Base-by-base conservation (phyloP, 2,329 filamentous ascomycete genomes). In the Colletotrichum melonis region DNA sequence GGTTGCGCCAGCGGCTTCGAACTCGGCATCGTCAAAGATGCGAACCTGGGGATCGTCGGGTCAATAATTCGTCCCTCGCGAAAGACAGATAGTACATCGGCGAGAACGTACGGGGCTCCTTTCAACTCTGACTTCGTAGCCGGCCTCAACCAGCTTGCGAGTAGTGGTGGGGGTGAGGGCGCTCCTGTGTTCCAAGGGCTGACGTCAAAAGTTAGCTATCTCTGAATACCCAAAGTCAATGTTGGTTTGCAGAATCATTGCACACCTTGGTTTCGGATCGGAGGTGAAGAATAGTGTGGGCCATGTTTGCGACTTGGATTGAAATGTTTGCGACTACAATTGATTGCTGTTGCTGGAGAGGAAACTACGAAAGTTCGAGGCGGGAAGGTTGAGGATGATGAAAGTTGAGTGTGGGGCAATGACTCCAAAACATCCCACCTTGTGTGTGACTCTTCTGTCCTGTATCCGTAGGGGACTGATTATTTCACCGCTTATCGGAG, bases 101-200 rank as follows among this genome's bases (percentile, higher is more conserved):
- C 16, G 54, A 56, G 5, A 24, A 54, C 32, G 79, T 89, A 49
- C 88, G n/a, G 89, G 88, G 72, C 89, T 90, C 74, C 89, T 87
- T 86, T 95, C 93, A 63, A 94, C 90, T 63, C 89, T 88, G 77
- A 95, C 88, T 28, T 86, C 86, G 81, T 94, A 94, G 74, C 92
- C 92, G 54, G 91, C 92, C 75, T 93, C 88, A 67, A 94, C 84
- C 66, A 94, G 88, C 65, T 87, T 86, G 82, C 91, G 90, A 76
- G 88, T 84, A 5, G 82, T 83, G 30, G 79, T 77, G 30, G 83
- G 82, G 12, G 83, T 80, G 65, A 82, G 75, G 14, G 63, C 63
- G 19, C 19, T 59, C 32, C 22, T 59, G n/a, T 24, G 52, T 55
- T 49, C 42, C 42, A 49, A 49, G 42, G 42, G 42, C 42, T 49